Percentiles rank a stretch among this genome's conserved stretches.
Conservation (phyloP, 2,329 filamentous ascomycete species). For the Cercospora sp. region DNA sequence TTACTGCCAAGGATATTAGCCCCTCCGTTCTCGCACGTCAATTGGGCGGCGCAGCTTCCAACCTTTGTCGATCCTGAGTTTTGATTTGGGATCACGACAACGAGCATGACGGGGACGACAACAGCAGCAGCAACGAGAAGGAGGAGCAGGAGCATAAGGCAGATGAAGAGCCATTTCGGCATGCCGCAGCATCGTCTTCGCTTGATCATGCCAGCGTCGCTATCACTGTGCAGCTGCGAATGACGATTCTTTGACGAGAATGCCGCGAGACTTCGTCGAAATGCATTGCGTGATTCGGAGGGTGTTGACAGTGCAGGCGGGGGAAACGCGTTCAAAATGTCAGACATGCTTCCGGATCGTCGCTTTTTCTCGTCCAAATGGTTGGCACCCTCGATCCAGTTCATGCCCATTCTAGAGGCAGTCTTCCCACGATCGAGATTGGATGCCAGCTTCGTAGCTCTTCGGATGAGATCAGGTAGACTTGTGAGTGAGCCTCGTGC, state of each 20-base stretch:
- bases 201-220: constrained; percentile 30
- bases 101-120: constrained; percentile 70
- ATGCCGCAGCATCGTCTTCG: constrained; percentile 76
- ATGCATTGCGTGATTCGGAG: constrained; percentile 26
- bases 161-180: constrained; percentile 73
- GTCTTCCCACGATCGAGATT: constrained; percentile 82
- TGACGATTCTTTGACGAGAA: constrained; percentile 24
- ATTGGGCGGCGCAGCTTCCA: constrained; percentile 59
- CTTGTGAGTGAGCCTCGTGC: constrained; percentile 87
- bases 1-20: constrained; percentile 65
- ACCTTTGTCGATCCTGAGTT: constrained; percentile 38
- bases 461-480: constrained; percentile 82
- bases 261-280: constrained; percentile 3
- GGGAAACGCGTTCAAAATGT: constrained; percentile 66
- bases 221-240: constrained; percentile 33
- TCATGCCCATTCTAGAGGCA: constrained; percentile 58
- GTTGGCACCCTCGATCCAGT: constrained; percentile 46
- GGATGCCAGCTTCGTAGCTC: constrained; percentile 81
- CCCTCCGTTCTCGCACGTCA: constrained; percentile 77
- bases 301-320: constrained; percentile 51
- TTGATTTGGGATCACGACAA: constrained; percentile 57
- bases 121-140: constrained; percentile 77
- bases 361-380: constrained; percentile 31
- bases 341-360: constrained; percentile 58
- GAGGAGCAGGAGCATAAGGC: constrained; percentile 65